Base-by-base conservation (phyloP, 768 basidiomycete species). In the Collybiopsis luxurians region DNA sequence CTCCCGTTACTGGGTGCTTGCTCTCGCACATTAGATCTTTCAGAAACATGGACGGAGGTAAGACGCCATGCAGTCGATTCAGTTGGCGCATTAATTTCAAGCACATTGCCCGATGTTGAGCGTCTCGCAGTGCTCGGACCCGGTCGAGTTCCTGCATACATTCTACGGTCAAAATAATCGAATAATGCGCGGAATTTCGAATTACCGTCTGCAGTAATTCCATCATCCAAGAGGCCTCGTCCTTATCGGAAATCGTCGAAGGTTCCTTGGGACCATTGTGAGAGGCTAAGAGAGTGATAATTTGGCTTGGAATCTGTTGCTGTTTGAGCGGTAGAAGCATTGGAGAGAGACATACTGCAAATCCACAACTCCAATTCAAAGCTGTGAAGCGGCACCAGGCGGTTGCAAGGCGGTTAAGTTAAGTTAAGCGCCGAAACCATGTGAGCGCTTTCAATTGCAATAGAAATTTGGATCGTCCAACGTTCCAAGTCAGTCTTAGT, bases 101-200 rank as follows among this genome's bases (percentile, higher is more conserved):
- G 36, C 24, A 51, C 15, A 4, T 38, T 12, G 13, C 17, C 50
- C 50, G n/a, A 10, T 23, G 17, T 39, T 28, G 40, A 44, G 40
- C 15, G 10, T 44, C 21, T 15, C 27, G 28, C n/a, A 6, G 21
- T 10, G 13, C 4, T 12, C 27, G 30, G 12, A 26, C 31, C 27
- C 53, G 30, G 31, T 54, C 53, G 2, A 54, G 53, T 15, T 54
- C 30, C 51, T 53, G 31, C n/a, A n/a, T n/a, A n/a, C n/a, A n/a
- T n/a, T n/a, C n/a, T n/a, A n/a, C n/a, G n/a, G n/a, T n/a, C n/a
- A n/a, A n/a, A n/a, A n/a, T n/a, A n/a, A n/a, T n/a, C n/a, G n/a
- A n/a, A n/a, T n/a, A n/a, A n/a, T n/a, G n/a, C n/a, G n/a, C n/a
- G n/a, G n/a, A n/a, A n/a, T n/a, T n/a, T n/a, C n/a, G n/a, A n/a